Evolutionary conservation across 768 basidiomycete genomes (phyloP).

Genomic region (Russula sp.): DNA sequence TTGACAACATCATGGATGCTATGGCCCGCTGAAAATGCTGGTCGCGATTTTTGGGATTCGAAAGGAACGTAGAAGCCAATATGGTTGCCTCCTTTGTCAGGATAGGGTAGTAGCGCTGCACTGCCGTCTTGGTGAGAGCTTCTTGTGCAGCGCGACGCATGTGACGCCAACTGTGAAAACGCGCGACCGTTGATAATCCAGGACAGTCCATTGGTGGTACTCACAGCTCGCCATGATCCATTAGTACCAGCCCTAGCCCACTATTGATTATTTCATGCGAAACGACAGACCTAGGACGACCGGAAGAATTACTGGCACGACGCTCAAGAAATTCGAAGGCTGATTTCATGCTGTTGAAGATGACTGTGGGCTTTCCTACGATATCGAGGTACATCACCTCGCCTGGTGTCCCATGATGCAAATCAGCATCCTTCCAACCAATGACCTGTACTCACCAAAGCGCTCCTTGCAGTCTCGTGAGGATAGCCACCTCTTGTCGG

Average conservation of each 20-base stretch:
- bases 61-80: background rate
- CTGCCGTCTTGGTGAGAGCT: background rate
- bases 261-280: too few relatives aligned
- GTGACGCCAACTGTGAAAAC: background rate
- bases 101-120: background rate
- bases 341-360: too few relatives aligned
- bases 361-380: too few relatives aligned
- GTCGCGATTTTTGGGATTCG: background rate
- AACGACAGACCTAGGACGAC: too few relatives aligned
- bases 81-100: background rate
- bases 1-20: conserved; percentile 21
- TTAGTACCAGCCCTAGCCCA: too few relatives aligned
- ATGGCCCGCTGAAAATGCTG: background rate
- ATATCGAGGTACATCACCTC: too few relatives aligned
- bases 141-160: background rate
- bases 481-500: background rate
- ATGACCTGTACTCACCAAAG: background rate
- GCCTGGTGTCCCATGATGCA: too few relatives aligned
- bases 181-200: background rate
- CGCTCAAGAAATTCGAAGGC: too few relatives aligned
- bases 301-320: too few relatives aligned
- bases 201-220: background rate
- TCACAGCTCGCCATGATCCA: too few relatives aligned
- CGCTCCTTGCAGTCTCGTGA: background rate
- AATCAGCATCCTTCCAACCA: too few relatives aligned